Percentiles rank a stretch among this genome's conserved stretches.
These are phyloP conservation scores for Trypanosomatidae sp. DNA, from an alignment of 208 protist species.

Conservation along the genomic window DNA sequence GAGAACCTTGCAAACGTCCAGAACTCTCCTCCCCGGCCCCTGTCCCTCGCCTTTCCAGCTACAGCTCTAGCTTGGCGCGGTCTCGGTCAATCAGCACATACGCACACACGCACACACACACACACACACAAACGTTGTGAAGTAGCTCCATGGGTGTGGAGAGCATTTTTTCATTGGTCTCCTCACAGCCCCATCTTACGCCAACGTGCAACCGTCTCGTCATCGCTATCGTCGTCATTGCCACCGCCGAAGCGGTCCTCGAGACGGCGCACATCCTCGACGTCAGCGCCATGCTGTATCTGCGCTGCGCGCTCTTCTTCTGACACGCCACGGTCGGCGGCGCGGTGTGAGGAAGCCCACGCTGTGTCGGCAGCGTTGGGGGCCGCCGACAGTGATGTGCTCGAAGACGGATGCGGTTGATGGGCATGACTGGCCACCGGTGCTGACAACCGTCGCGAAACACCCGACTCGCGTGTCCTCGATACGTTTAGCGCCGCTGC, in stretches of 20 bases:
- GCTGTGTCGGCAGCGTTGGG: slow-evolving; percentile 3
- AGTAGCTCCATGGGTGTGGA: background rate
- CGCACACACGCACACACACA: background rate
- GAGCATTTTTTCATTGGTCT: background rate
- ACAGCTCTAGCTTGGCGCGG: background rate
- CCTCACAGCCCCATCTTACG: slow-evolving; percentile 8
- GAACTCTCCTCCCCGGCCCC: background rate
- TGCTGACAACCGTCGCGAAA: background rate
- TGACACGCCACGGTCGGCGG: slow-evolving; percentile 11
- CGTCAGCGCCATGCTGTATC: slow-evolving; percentile 45
- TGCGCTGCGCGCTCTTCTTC: slow-evolving; percentile 47
- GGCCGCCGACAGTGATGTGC: background rate
- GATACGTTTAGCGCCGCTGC: background rate
- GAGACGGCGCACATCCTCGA: slow-evolving; percentile 57
- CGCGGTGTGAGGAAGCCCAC: background rate
- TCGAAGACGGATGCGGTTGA: background rate
- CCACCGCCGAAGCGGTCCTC: slow-evolving; percentile 27
- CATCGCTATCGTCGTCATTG: slow-evolving; percentile 39
- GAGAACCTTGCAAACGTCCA: background rate
- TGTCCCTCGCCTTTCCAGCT: background rate
- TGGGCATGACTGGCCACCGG: background rate
- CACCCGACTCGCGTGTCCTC: background rate
- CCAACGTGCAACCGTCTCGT: background rate
- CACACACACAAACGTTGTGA: background rate
- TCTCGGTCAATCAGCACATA: background rate